Evolutionary conservation across 805 yeast species (phyloP).

Genomic region (Myxozyma vanderwaltii): DNA sequence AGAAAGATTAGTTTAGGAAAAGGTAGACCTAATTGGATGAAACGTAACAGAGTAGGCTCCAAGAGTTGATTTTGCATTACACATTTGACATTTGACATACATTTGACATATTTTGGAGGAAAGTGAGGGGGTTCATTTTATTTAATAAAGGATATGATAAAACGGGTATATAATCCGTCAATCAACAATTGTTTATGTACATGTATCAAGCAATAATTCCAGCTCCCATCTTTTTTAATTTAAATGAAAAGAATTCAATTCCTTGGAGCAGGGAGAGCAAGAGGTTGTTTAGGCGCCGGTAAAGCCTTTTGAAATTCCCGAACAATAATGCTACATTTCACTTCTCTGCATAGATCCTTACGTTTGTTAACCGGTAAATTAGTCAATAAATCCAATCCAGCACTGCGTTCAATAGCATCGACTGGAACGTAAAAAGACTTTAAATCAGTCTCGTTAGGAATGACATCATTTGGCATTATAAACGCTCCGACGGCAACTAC

Average conservation of each 20-base stretch:
- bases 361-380: slow-evolving; percentile 60
- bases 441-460: slow-evolving; percentile 70
- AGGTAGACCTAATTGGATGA: slow-evolving; percentile 13
- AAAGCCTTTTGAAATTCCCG: slow-evolving; percentile 59
- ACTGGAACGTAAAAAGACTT: slow-evolving; percentile 82
- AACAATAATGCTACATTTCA: slow-evolving; percentile 75
- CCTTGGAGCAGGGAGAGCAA: slow-evolving; percentile 24
- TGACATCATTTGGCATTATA: slow-evolving; percentile 85
- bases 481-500: slow-evolving; percentile 81
- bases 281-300: slow-evolving; percentile 19
- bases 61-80: neutral
- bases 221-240: no score
- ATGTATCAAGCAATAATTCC: neutral
- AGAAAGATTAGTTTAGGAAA: slow-evolving; percentile 22
- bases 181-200: neutral
- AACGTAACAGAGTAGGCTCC: neutral
- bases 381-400: slow-evolving; percentile 80
- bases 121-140: no score
- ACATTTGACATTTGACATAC: neutral
- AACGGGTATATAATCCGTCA: no score
- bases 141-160: no score
- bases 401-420: slow-evolving; percentile 80
- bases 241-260: neutral
- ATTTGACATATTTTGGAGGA: neutral
- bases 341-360: slow-evolving; percentile 75